Evolutionary conservation across 73 alveolate species (phyloP).

Genomic region (Paraurostyla sp.): DNA sequence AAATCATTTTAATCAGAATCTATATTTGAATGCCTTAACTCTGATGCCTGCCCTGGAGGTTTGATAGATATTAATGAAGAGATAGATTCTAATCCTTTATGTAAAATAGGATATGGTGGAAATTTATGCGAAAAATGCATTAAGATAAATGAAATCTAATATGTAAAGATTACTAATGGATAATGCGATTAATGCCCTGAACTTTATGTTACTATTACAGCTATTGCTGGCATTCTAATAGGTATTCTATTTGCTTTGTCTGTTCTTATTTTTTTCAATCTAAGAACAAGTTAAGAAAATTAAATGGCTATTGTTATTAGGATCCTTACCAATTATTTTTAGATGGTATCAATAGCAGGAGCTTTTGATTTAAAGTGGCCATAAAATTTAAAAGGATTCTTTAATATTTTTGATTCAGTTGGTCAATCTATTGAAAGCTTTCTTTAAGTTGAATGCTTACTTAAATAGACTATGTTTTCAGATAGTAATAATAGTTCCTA

Average conservation of each 20-base stretch:
- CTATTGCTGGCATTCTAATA: neutral
- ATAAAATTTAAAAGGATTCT: neutral
- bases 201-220: neutral
- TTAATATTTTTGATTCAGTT: neutral
- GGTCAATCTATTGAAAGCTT: neutral
- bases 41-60: constrained; percentile 27
- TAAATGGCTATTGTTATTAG: neutral
- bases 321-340: constrained; percentile 9
- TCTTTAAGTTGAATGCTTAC: neutral
- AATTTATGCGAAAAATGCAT: constrained; percentile 6
- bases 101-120: constrained; percentile 25
- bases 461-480: neutral
- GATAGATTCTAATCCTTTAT: neutral
- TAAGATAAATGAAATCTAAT: neutral
- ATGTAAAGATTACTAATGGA: neutral
- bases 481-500: neutral
- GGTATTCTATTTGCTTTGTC: neutral
- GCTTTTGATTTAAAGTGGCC: constrained; percentile 41
- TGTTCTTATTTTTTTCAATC: neutral
- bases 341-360: constrained; percentile 5
- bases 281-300: neutral
- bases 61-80: neutral
- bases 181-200: constrained; percentile 29
- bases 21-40: neutral
- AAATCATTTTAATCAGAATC: neutral